phyloP scores from a whole-genome alignment of 2,329 filamentous ascomycete genomes.

The Botrytis fabae region DNA sequence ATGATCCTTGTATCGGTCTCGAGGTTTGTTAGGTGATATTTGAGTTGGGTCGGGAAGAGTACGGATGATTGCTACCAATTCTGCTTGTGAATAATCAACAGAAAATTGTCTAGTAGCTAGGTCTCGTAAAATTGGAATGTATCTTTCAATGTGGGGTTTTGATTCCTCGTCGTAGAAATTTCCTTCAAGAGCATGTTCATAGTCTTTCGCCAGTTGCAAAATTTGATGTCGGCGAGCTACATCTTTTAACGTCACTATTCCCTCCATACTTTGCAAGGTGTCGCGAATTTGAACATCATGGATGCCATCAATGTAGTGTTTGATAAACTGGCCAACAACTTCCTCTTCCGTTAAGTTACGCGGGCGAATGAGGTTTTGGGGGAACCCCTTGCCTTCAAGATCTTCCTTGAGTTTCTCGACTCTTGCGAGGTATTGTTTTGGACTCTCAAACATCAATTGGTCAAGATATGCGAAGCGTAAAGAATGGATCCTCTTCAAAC shows the following conservation, averaged over 20 bases:
- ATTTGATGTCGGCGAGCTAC: conserved; percentile 49
- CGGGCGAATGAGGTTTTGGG: conserved; percentile 19
- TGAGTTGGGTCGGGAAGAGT: conserved; percentile 44
- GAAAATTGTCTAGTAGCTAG: conserved; percentile 38
- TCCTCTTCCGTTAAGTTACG: conserved; percentile 23
- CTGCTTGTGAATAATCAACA: conserved; percentile 21
- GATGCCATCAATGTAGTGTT: conserved; percentile 56
- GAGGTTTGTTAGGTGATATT: conserved; percentile 51
- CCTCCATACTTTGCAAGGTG: conserved; percentile 39
- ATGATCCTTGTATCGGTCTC: conserved; percentile 55
- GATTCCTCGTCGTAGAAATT: conserved; percentile 47
- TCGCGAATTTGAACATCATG: conserved; percentile 48
- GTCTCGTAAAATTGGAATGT: conserved; percentile 52
- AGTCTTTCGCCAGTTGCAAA: conserved; percentile 56
- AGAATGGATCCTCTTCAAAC: conserved; percentile 53
- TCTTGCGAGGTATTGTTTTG: conserved; percentile 51
- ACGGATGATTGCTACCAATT: conserved; percentile 36
- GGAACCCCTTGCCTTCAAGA: conserved; percentile 36
- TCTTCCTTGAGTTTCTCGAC: conserved; percentile 45
- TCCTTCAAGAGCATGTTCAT: conserved; percentile 54
- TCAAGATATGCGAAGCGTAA: conserved; percentile 55
- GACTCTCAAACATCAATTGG: conserved; percentile 55
- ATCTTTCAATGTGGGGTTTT: conserved; percentile 46
- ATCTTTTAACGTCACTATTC: conserved; percentile 43
- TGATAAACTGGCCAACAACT: conserved; percentile 40